These are phyloP conservation scores for Aristolochia fimbriata DNA, from an alignment of 164 flowering plant genomes.

Conservation along the genomic window DNA sequence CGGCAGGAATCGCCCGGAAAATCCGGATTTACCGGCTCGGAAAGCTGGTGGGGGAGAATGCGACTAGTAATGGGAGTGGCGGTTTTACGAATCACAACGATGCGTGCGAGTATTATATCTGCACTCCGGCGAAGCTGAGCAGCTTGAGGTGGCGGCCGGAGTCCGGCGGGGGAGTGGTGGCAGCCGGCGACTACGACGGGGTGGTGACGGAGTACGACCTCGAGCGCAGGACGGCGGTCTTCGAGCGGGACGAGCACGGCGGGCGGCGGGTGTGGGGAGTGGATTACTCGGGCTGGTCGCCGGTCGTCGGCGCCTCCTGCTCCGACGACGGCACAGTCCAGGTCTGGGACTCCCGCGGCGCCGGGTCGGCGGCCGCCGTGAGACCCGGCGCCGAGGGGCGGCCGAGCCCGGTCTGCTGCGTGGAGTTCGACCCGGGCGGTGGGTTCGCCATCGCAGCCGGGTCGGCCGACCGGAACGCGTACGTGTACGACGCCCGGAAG, in stretches of 20 bases:
- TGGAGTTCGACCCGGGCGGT: slow-evolving; percentile 50
- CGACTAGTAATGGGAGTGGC: not conserved
- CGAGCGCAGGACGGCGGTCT: slow-evolving; percentile 35
- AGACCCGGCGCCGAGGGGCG: slow-evolving; percentile 28
- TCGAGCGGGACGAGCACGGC: slow-evolving; percentile 75
- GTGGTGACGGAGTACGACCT: slow-evolving; percentile 65
- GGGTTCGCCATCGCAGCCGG: slow-evolving; percentile 36
- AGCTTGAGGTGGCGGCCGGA: slow-evolving; percentile 60
- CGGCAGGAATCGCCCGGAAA: slow-evolving; percentile 66
- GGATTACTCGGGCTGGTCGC: slow-evolving; percentile 38
- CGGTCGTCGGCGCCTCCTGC: slow-evolving; percentile 53
- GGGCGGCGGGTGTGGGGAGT: slow-evolving; percentile 70
- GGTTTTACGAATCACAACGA: slow-evolving; percentile 28
- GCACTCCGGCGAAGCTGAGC: slow-evolving; percentile 69
- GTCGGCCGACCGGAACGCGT: slow-evolving; percentile 47
- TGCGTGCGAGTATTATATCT: slow-evolving; percentile 40
- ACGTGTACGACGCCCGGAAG: slow-evolving; percentile 40
- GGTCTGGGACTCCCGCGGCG: slow-evolving; percentile 58
- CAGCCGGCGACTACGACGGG: slow-evolving; percentile 72
- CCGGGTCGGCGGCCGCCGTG: slow-evolving; percentile 24
- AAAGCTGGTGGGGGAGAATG: slow-evolving; percentile 10
- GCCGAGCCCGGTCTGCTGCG: slow-evolving; percentile 48
- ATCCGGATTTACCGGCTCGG: slow-evolving; percentile 36
- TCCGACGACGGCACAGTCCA: slow-evolving; percentile 71
- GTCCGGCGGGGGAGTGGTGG: slow-evolving; percentile 29